phyloP scores from a whole-genome alignment of 345 rosid genomes.

The Noccaea bulbosa region DNA sequence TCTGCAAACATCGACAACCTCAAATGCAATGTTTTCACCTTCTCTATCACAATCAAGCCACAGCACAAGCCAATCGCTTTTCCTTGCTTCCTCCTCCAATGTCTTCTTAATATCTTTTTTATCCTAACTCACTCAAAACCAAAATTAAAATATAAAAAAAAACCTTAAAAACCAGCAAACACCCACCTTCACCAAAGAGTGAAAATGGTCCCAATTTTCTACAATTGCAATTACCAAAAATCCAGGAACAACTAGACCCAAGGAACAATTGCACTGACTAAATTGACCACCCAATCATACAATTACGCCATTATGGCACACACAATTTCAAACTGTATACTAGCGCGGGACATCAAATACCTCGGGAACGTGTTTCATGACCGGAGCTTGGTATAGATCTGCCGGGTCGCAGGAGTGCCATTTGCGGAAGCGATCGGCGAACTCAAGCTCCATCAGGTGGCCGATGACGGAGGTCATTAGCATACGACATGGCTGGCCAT shows the following conservation, averaged over 20 bases:
- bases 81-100: constrained; percentile 92
- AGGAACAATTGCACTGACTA: constrained; percentile 1
- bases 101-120: constrained; percentile 85
- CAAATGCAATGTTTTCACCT: constrained; percentile 96
- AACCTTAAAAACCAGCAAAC: constrained; percentile 6
- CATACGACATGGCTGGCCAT: constrained; percentile 87
- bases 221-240: not conserved
- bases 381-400: constrained; percentile 80
- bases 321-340: not conserved
- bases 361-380: constrained; percentile 85
- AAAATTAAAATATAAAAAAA: constrained; percentile 1
- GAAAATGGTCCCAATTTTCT: not conserved
- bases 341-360: constrained; percentile 39
- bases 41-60: constrained; percentile 99
- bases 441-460: constrained; percentile 93
- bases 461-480: constrained; percentile 94
- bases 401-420: constrained; percentile 97
- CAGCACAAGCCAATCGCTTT: constrained; percentile 87
- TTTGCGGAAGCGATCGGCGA: constrained; percentile 88
- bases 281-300: not conserved
- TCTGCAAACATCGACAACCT: constrained; percentile 76
- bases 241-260: not conserved
- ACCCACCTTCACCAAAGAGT: not conserved
- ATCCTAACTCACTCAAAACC: constrained; percentile 56
- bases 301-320: not conserved